phyloP scores from a whole-genome alignment of 305 asterid genomes.

The Vinca major region DNA sequence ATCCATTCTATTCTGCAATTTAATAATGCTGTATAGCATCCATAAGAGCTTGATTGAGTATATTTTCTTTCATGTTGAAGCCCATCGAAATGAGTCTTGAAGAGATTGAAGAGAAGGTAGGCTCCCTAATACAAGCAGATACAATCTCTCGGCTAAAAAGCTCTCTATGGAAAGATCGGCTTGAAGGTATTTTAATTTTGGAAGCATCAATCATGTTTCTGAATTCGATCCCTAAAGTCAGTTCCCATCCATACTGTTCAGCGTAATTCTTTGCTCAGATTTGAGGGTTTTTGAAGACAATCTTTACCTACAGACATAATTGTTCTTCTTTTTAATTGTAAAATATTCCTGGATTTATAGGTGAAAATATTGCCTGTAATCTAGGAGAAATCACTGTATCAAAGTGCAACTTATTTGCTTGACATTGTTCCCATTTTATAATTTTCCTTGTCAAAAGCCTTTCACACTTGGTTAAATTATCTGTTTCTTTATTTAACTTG shows the following conservation, averaged over 20 bases:
- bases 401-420: not conserved
- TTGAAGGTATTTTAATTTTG: slow-evolving; percentile 55
- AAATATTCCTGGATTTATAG: too few species aligned
- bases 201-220: not conserved
- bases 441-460: not conserved
- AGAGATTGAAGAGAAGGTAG: slow-evolving; percentile 90
- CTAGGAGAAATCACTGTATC: too few species aligned
- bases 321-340: too few species aligned
- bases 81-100: slow-evolving; percentile 95
- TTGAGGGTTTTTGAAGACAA: not conserved
- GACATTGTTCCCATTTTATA: not conserved
- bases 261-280: not conserved
- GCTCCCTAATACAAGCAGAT: slow-evolving; percentile 74
- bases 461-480: not conserved
- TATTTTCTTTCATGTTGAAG: slow-evolving; percentile 33
- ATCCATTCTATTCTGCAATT: slow-evolving; percentile 1
- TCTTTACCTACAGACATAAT: not conserved
- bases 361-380: too few species aligned
- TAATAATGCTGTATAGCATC: slow-evolving; percentile 9
- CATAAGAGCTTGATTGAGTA: slow-evolving; percentile 10
- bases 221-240: not conserved
- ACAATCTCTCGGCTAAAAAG: slow-evolving; percentile 78
- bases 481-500: not conserved
- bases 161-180: slow-evolving; percentile 98
- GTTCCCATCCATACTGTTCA: not conserved